Base-by-base conservation (phyloP, 345 rosid genomes). In the Odontarrhena argentea region DNA sequence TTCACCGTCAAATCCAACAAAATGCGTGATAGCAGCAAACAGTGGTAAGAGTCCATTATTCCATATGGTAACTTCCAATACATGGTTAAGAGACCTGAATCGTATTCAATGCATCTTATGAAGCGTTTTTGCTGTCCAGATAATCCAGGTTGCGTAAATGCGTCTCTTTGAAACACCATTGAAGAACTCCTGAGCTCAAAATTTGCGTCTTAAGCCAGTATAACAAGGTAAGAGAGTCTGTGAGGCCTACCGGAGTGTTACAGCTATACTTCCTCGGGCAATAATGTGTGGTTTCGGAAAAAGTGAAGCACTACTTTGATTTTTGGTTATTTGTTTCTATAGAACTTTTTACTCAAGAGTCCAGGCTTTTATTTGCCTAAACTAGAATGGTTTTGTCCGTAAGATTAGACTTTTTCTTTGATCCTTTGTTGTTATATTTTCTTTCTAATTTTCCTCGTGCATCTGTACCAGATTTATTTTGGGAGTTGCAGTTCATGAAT, bases 1-100 rank as follows among this genome's bases (percentile, higher is more conserved):
- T 91, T 77, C 94, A 95, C 54, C 90, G 97, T 35, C 96, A 89
- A 75, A 81, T 87, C 80, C 96, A 89, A 71, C 96, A 91, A 79
- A 95, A 79, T 69, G 77, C 87, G 9, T 89, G 55, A 51, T 65
- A 78, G 37, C 46, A 60, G 37, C 46, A 60, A 47, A 46, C 32
- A 46, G 68, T 40, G 85, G 90, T 81, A 79, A 75, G 42, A 26
- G 15, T 35, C 43, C 41, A 9, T 57, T 2, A 63, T 47, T 54
- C 43, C 50, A 37, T 46, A 43, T 56, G 7, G 13, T 55, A 56
- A 15, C 15, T 28, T 65, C 30, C 26, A 36, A 7, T 56, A 15
- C 49, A 64, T 41, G 40, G 14, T 12, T 18, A n/a, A 18, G 46
- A 32, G 49, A 18, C 15, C 24, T 7, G 1, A 30, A 28, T 65